phyloP scores from a whole-genome alignment of 257 asterid genomes.

The Solanum pennellii region DNA sequence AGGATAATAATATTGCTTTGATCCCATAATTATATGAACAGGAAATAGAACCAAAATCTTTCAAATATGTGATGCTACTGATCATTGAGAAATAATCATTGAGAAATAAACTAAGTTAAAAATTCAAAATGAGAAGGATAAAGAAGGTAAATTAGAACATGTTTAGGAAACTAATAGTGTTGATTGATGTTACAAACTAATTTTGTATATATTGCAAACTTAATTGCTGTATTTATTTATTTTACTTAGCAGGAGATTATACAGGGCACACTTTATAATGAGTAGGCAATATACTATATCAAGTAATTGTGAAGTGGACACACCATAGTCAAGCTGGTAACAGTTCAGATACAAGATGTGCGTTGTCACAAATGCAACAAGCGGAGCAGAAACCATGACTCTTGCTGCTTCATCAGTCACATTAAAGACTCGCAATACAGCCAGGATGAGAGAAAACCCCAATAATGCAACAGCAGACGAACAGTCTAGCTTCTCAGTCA shows the following conservation, averaged over 20 bases:
- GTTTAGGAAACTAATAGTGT: background rate
- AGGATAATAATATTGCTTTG: background rate
- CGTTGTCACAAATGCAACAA: constrained; percentile 58
- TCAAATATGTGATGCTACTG: background rate
- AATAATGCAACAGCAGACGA: constrained; percentile 65
- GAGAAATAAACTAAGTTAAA: background rate
- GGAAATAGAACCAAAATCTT: background rate
- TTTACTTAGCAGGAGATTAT: background rate
- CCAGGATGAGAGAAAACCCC: constrained; percentile 65
- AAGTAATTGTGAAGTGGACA: constrained; percentile 7
- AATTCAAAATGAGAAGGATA: background rate
- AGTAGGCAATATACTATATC: background rate
- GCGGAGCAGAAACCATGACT: constrained; percentile 85
- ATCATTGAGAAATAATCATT: background rate
- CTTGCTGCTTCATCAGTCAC: constrained; percentile 67
- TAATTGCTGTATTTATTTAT: background rate
- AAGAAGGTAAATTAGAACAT: background rate
- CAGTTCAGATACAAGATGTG: constrained; percentile 72
- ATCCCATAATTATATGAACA: background rate
- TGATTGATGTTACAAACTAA: background rate
- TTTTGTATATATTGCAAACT: background rate
- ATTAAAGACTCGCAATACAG: constrained; percentile 50
- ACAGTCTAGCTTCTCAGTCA: constrained; percentile 77
- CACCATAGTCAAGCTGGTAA: constrained; percentile 56
- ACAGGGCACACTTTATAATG: background rate